Conservation (phyloP, 140 eudicot genomes). For the Flaveria floridana region DNA sequence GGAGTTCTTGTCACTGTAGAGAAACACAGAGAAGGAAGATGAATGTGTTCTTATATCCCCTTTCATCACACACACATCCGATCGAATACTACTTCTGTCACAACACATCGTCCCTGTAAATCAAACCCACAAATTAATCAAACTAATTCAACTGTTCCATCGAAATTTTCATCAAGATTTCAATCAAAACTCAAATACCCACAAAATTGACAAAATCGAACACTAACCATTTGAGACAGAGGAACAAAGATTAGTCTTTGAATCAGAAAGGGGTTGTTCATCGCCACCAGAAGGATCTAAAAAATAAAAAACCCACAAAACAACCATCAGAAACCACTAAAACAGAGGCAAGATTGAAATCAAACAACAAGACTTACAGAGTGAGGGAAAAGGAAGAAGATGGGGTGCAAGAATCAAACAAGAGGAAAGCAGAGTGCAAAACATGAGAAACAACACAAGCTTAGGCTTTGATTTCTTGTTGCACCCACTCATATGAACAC, state of each 20-base stretch:
- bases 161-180: neutral
- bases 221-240: slow-evolving; percentile 73
- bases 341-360: neutral
- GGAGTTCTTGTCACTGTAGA: slow-evolving; percentile 42
- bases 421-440: slow-evolving; percentile 57
- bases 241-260: slow-evolving; percentile 52
- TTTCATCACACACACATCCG: slow-evolving; percentile 81
- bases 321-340: neutral
- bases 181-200: too few relatives aligned
- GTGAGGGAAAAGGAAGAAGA: slow-evolving; percentile 44
- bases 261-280: slow-evolving; percentile 33
- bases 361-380: slow-evolving; percentile 47
- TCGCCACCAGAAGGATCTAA: slow-evolving; percentile 58
- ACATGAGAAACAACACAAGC: slow-evolving; percentile 47
- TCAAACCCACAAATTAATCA: neutral
- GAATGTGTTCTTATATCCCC: slow-evolving; percentile 91
- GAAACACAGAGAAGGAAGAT: slow-evolving; percentile 58
- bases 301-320: slow-evolving; percentile 23
- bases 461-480: slow-evolving; percentile 60
- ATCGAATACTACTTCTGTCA: slow-evolving; percentile 70
- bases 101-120: slow-evolving; percentile 89
- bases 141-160: slow-evolving; percentile 26
- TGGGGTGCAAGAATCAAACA: slow-evolving; percentile 63
- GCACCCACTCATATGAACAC: slow-evolving; percentile 37
- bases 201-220: neutral